Base-by-base conservation (phyloP, 108 stramenopile genomes). In the Nitzschia inconspicua region DNA sequence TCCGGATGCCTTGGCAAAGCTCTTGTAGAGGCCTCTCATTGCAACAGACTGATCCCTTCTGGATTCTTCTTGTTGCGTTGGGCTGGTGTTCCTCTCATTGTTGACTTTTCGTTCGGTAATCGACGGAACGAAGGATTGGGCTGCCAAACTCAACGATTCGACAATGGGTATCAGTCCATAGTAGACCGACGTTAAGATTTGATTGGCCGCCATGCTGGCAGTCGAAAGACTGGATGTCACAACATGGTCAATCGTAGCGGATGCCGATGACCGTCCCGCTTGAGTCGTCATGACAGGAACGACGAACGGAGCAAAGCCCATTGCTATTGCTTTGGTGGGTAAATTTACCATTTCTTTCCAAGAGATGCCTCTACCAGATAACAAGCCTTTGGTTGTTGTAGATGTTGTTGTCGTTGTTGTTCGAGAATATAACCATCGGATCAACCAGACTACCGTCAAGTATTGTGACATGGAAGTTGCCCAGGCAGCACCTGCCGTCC, bases 401-500 rank as follows among this genome's bases (percentile, higher is more conserved):
- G 14, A 14, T 14, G 37, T 39, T 14, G 14, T 39, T 39, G 37
- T 39, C 10, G 11, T 39, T 39, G 37, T 39, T 14, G 14, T 39
- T 39, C 14, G 14, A 39, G 37, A 11, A 23, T 44, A 27, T 22
- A 84, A 44, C 84, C 80, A 82, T 37, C 73, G 71, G 34, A 66
- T 50, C 64, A 83, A 82, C 66, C 80, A 57, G 1, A 44, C 62
- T n/a, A 77, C 27, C 1, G 86, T 81, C 24, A 76, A 77, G 66
- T 70, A 88, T 49, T 84, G 86, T 19, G 76, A 75, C 25, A 80
- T 76, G 18, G 72, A 65, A 3, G 86, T 88, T 3, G 86, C 86
- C 80, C 83, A 84, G 26, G 86, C 83, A n/a, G 86, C 86, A 13
- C 86, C 86, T 2, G 81, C 78, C 6, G 80, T 72, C 13, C 86